phyloP scores from a whole-genome alignment of 164 flowering plant genomes.

The Protea cynaroides region DNA sequence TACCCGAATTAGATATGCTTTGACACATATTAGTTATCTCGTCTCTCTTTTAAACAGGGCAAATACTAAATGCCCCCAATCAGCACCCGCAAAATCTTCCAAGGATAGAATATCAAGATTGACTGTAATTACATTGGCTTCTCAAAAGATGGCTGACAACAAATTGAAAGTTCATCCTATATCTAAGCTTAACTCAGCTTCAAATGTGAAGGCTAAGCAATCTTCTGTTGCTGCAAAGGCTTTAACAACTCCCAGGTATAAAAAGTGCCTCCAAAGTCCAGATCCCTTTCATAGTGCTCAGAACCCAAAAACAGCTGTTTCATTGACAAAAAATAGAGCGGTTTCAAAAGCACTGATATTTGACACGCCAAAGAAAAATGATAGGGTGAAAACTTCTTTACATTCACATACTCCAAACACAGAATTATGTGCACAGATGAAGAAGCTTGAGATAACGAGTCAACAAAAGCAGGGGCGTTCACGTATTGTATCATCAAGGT shows the following conservation, averaged over 20 bases:
- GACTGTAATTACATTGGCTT: conserved; percentile 42
- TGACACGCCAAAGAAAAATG: conserved; percentile 58
- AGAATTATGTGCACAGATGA: conserved; percentile 49
- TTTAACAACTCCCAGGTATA: too few relatives aligned
- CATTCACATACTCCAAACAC: conserved; percentile 39
- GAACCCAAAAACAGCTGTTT: conserved; percentile 28
- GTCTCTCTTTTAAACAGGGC: conserved; percentile 25
- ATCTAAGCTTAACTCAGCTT: too few relatives aligned
- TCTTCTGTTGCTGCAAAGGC: too few relatives aligned
- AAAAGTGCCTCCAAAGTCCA: too few relatives aligned
- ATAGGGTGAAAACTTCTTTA: conserved; percentile 24
- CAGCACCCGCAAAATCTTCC: conserved; percentile 82
- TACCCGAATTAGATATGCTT: not conserved
- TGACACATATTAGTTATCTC: not conserved
- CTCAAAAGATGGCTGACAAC: conserved; percentile 34
- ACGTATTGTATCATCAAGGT: conserved; percentile 18
- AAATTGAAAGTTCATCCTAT: conserved; percentile 30
- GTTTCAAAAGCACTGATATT: conserved; percentile 68
- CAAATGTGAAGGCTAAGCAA: too few relatives aligned
- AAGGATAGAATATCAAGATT: conserved; percentile 57
- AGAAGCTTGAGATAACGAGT: conserved; percentile 51
- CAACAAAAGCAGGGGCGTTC: conserved; percentile 31
- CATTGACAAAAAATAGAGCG: conserved; percentile 28
- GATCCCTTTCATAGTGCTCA: conserved; percentile 49
- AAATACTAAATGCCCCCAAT: conserved; percentile 55